A percentile compares a stretch with the other conserved stretches of the same genome.
phyloP scores from a whole-genome alignment of 345 rosid genomes.

The Bruguiera gymnorhiza region DNA sequence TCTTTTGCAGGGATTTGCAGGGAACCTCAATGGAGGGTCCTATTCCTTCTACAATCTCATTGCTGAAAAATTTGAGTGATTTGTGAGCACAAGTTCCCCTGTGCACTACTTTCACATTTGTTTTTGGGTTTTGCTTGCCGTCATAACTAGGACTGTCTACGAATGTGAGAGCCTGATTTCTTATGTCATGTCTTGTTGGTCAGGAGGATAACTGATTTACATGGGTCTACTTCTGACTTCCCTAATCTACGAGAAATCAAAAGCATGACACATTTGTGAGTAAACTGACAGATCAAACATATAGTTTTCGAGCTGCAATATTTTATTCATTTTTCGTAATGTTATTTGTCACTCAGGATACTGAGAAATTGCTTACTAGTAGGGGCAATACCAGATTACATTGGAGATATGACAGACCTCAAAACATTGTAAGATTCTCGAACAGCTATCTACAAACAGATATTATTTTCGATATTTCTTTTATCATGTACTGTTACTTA shows the following conservation, averaged over 20 bases:
- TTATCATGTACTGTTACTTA: too few species aligned
- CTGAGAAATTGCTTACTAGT: slow-evolving; percentile 58
- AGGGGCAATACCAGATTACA: slow-evolving; percentile 44
- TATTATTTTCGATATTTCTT: not conserved
- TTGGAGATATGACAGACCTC: slow-evolving; percentile 36
- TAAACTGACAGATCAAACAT: slow-evolving; percentile 1
- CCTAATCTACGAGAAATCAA: slow-evolving; percentile 43
- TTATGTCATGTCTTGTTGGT: slow-evolving; percentile 2
- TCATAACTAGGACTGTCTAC: not conserved
- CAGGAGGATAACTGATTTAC: slow-evolving; percentile 73
- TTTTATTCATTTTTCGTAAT: not conserved
- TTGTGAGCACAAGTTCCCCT: slow-evolving; percentile 48
- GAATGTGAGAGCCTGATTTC: not conserved
- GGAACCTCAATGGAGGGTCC: slow-evolving; percentile 91
- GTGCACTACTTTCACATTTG: too few species aligned
- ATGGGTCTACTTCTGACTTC: slow-evolving; percentile 44
- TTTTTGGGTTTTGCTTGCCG: not conserved
- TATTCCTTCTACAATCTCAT: slow-evolving; percentile 62
- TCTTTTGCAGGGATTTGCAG: slow-evolving; percentile 56
- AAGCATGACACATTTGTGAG: slow-evolving; percentile 45
- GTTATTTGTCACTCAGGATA: slow-evolving; percentile 36
- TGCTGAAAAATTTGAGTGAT: slow-evolving; percentile 39
- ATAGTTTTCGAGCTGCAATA: not conserved
- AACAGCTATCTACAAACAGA: not conserved
- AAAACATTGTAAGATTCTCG: slow-evolving; percentile 50